Evolutionary conservation across 192 early-diverging fungal species (phyloP), one percentile per base, ranked within the genome.

Genomic region (Backusella liffmaniae): DNA sequence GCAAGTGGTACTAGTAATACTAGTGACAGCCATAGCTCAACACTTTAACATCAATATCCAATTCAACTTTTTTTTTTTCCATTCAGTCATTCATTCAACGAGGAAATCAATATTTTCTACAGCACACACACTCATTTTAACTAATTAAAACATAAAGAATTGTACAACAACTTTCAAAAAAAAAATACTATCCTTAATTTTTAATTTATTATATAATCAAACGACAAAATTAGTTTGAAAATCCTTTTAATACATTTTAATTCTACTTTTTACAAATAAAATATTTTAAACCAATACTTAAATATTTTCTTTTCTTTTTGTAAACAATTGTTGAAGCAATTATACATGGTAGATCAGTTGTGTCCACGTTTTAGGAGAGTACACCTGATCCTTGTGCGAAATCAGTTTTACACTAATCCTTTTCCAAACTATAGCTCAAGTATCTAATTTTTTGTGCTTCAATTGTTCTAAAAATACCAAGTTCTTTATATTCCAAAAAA

Each of bases 111-210:
- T 23, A 7, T 59, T 32, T 32, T 59, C 23, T 59, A 59, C 21
- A 59, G 8, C 46, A 18, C 15, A 0, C 46, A n/a, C 53, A 26
- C 21, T 59, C 53, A 59, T 59, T 59, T 59, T 26, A 59, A 12
- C 53, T 59, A 59, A 59, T 59, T 59, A 59, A 56, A 59, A 59
- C 23, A 26, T 26, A 59, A 59, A 53, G 7, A 62, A 26, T 62
- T 29, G 56, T 29, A 62, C 56, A 62, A 62, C 56, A 59, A 26
- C 56, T 59, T 59, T 7, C 30, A 32, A 32, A 32, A 26, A 26
- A 26, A 62, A 62, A 44, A 62, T 29, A 62, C 56, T 62, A 26
- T 62, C 56, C 21, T 62, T 62, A 62, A 62, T 62, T 62, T 53
- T 23, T 62, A 62, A 62, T 12, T 29, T 62, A 62, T 35, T 76